These are phyloP conservation scores for Dentipellis sp. DNA, from an alignment of 768 basidiomycete genomes.

Conservation along the genomic window DNA sequence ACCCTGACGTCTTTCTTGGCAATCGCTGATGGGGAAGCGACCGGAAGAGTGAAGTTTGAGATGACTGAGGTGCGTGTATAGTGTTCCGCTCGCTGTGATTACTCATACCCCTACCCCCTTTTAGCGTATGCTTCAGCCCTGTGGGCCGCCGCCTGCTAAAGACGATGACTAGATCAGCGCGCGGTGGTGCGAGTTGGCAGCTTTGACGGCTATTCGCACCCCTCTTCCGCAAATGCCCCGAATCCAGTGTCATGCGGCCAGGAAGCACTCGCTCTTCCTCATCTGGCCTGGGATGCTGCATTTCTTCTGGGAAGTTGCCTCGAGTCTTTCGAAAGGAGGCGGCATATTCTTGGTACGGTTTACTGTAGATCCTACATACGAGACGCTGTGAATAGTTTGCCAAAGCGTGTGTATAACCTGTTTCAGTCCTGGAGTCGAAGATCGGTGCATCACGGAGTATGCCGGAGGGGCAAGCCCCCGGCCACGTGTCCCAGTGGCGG, in stretches of 20 bases:
- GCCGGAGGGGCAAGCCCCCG: neutral
- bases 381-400: neutral
- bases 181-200: neutral
- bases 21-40: slow-evolving; percentile 90
- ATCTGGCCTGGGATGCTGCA: no score
- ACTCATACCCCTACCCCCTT: neutral
- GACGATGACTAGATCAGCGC: slow-evolving; percentile 53
- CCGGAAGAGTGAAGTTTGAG: slow-evolving; percentile 85
- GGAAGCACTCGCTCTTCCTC: no score
- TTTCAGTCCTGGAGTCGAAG: neutral
- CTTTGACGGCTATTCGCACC: neutral
- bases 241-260: no score
- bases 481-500: neutral
- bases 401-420: no score
- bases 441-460: neutral
- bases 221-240: no score
- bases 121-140: slow-evolving; percentile 48
- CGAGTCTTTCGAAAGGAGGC: no score
- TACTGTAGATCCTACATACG: neutral
- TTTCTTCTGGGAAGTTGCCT: no score
- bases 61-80: slow-evolving; percentile 76
- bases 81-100: neutral
- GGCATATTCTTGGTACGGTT: no score
- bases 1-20: slow-evolving; percentile 79
- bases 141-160: slow-evolving; percentile 50